Base-by-base conservation (phyloP, 768 basidiomycete genomes). In the Termitomyces sp. region DNA sequence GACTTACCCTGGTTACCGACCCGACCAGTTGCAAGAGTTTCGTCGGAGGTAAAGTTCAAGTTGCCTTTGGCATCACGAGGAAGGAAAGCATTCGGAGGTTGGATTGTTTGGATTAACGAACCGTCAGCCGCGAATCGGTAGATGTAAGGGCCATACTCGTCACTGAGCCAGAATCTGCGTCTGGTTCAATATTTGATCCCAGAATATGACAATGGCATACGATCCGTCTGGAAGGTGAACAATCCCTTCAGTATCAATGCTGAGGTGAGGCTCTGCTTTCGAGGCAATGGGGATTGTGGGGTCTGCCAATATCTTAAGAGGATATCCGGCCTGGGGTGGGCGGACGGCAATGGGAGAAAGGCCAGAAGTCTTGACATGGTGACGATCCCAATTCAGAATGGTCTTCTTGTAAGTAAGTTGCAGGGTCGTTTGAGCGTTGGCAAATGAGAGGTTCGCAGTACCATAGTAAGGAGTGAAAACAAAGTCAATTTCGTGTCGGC, bases 111-210 rank as follows among this genome's bases (percentile, higher is more conserved):
- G 24, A 85, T 65, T 8, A 87, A 68, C 1, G 71, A 59, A 1
- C 83, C 83, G 19, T 68, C 64, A 0, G 71, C 61, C 0, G 74
- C 66, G 66, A 81, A 80, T 15, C 72, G 75, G 65, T 86, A 84
- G 58, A 87, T 80, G 62, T 83, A 82, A 2, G 83, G 82, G 2
- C 84, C 85, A 58, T 87, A 87, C 67, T 87, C 85, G 63, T 87
- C 86, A 59, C 80, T 81, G 30, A 80, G 71, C 83, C 82, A 86
- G 67, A 75, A 83, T 0, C 82, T 83, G 54, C 8, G 15, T 37
- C 35, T 17, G 14, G 34, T 37, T 37, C 15, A 37, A 15, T 37
- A 37, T 37, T 17, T 0, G 11, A 17, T 37, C 35, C 11, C 15
- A 5, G 17, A 7, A 37, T 17, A 37, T 37, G 14, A 37, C 15